Conservation (phyloP, 2,329 filamentous ascomycete genomes). For the Colletotrichum magnum region DNA sequence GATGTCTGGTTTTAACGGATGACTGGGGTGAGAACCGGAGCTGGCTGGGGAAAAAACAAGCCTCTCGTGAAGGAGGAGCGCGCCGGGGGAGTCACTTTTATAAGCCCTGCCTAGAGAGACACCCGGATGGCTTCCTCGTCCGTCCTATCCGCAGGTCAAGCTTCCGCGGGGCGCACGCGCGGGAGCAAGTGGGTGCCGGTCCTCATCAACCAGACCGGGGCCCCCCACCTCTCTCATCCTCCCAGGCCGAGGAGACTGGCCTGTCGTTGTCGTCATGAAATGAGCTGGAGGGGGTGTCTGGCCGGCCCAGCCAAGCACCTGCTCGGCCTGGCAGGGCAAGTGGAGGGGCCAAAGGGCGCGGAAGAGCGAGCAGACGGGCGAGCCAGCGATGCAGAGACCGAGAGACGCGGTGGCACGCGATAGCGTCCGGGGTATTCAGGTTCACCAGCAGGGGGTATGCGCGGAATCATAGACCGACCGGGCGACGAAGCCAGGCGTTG, state of each 20-base stretch:
- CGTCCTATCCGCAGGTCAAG: background rate
- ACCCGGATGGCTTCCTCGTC: background rate
- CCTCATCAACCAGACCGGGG: background rate
- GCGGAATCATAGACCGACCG: conserved; percentile 11
- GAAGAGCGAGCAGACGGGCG: background rate
- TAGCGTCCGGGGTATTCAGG: conserved; percentile 9
- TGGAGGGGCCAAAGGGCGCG: conserved; percentile 11
- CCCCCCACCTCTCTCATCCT: no score
- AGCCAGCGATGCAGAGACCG: background rate
- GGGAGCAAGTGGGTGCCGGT: background rate
- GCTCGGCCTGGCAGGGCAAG: conserved; percentile 35
- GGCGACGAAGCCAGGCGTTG: background rate
- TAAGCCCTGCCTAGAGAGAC: conserved; percentile 14
- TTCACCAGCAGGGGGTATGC: background rate
- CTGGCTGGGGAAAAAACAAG: conserved; percentile 6
- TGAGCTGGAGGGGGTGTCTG: background rate
- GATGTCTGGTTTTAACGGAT: conserved; percentile 42
- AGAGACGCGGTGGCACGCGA: conserved; percentile 27
- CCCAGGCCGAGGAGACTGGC: background rate
- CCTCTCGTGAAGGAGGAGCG: background rate
- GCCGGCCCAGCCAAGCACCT: conserved; percentile 17
- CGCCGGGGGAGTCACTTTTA: conserved; percentile 30
- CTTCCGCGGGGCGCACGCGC: background rate
- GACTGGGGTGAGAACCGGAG: conserved; percentile 32
- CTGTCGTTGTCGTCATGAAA: conserved; percentile 29